phyloP scores from a whole-genome alignment of 208 protist species.

The Herpetomonas tarakana region DNA sequence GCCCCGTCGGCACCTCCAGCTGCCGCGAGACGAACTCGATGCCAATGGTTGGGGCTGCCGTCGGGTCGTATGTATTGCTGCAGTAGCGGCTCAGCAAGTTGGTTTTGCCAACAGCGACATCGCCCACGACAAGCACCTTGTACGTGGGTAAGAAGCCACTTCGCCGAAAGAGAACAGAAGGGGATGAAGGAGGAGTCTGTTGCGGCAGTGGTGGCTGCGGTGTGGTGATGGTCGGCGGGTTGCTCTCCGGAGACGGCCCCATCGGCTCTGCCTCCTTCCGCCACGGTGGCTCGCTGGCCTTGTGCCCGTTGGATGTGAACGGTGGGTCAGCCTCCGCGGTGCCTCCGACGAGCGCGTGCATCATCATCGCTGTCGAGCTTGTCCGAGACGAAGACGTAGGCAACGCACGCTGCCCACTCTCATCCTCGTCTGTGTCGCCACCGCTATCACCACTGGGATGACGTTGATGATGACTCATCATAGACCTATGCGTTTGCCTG shows the following conservation, averaged over 20 bases:
- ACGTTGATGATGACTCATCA: background rate
- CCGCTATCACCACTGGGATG: too few species aligned
- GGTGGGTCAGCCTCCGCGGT: too few species aligned
- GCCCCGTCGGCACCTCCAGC: constrained; percentile 68
- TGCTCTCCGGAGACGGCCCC: background rate
- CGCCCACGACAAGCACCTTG: constrained; percentile 95
- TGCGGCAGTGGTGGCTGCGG: background rate
- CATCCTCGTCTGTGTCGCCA: too few species aligned
- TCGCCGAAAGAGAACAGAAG: constrained; percentile 7
- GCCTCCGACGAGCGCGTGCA: too few species aligned
- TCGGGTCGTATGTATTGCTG: constrained; percentile 85
- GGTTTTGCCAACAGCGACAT: constrained; percentile 94
- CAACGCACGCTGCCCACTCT: background rate
- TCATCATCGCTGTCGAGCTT: background rate
- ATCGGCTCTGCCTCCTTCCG: background rate
- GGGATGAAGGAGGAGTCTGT: constrained; percentile 8
- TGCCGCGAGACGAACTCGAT: constrained; percentile 96
- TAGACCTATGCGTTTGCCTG: background rate
- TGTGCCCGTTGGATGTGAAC: too few species aligned
- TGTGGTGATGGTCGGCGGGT: background rate
- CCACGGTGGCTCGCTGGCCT: too few species aligned
- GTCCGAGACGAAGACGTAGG: background rate
- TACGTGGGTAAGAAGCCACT: constrained; percentile 82
- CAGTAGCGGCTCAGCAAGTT: constrained; percentile 95
- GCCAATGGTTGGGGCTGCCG: constrained; percentile 93